Base-by-base conservation (phyloP, 768 basidiomycete species). In the Amanita molliuscula region DNA sequence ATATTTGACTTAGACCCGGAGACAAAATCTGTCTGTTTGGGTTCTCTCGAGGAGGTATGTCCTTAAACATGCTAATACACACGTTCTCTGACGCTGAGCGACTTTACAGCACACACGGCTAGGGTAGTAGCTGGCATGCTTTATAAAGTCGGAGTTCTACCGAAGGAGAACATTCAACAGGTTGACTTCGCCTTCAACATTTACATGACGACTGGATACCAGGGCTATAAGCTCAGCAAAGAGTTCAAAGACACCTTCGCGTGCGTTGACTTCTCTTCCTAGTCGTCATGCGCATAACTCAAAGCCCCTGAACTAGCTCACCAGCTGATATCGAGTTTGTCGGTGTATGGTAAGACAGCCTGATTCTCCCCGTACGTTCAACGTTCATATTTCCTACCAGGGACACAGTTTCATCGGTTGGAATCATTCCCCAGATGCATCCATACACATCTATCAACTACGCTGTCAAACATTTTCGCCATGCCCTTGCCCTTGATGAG, bases 151-250 rank as follows among this genome's bases (percentile, higher is more conserved):
- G 66, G 66, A 2, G 53, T 67, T 10, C 58, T 67, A 6, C 63
- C 65, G 0, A 52, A 58, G 1, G 57, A 58, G 44, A 67, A 67
- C 26, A 56, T 61, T 35, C 59, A 66, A 42, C 66, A 67, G 26
- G 54, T 67, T 7, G 63, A 65, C 23, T 67, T 67, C 25, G 66
- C 65, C 10, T 67, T 66, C 52, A 56, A 60, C n/a, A 59, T 67
- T 49, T 67, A 64, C 49, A 61, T 61, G 29, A 55, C 54, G 6
- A 57, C 58, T 0, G 65, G 61, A 18, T 54, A 62, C 6, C 41
- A 52, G 16, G 66, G 66, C 6, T 60, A 61, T 51, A 57, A 61
- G 23, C 61, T 64, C 13, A 62, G 62, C 15, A 61, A 61, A 33
- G 61, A 57, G 9, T 67, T 67, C 56, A 65, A 63, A 44, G 59